Percentiles rank a stretch among this genome's conserved stretches.
phyloP scores from a whole-genome alignment of 2,329 filamentous ascomycete species.

The Pseudogymnoascus sp. region DNA sequence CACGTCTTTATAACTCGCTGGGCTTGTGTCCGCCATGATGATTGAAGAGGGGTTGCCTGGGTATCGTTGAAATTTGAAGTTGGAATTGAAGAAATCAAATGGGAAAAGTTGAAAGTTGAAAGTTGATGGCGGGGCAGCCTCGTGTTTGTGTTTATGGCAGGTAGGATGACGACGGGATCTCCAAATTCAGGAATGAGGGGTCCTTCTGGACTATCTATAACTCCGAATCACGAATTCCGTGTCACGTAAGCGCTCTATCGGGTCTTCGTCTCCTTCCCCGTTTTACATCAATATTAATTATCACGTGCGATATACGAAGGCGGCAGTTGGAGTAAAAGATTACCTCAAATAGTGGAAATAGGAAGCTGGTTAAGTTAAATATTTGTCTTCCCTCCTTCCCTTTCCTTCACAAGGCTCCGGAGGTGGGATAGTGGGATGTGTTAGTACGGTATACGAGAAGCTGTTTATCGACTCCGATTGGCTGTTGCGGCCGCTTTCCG shows the following conservation, averaged over 20 bases:
- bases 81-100: neutral
- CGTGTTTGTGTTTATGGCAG: neutral
- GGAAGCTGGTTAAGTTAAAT: neutral
- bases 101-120: neutral
- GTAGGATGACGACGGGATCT: slow-evolving; percentile 1
- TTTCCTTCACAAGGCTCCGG: slow-evolving; percentile 1
- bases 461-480: neutral
- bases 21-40: neutral
- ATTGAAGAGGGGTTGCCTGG: neutral
- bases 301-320: neutral
- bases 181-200: neutral
- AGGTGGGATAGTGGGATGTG: neutral
- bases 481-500: slow-evolving; percentile 2
- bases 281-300: neutral
- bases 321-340: neutral
- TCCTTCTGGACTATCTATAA: slow-evolving; percentile 2
- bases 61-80: neutral
- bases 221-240: neutral
- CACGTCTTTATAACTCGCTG: slow-evolving; percentile 46
- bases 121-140: neutral
- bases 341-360: neutral
- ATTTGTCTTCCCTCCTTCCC: neutral
- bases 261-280: neutral
- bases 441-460: neutral
- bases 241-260: neutral